Evolutionary conservation across 2,329 filamentous ascomycete species (phyloP).

Genomic region (Nothomitra cinnamomea): DNA sequence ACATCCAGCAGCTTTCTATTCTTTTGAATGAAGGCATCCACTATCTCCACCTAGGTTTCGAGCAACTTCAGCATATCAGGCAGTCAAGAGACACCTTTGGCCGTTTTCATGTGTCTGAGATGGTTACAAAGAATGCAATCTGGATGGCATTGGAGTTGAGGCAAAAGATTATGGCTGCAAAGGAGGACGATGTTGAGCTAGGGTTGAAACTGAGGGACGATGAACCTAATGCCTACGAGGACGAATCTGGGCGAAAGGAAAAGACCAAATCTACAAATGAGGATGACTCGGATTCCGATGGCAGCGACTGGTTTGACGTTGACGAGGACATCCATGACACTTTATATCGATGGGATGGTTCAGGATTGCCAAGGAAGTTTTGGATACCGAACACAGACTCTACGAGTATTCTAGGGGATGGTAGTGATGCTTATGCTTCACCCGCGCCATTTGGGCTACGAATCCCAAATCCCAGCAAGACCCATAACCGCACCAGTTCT

Average conservation of each 20-base stretch:
- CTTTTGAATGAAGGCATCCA: slow-evolving; percentile 41
- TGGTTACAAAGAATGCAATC: slow-evolving; percentile 35
- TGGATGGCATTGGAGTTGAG: slow-evolving; percentile 41
- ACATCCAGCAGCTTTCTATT: slow-evolving; percentile 37
- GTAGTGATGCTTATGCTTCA: slow-evolving; percentile 25
- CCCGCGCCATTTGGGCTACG: neutral
- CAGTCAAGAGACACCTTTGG: slow-evolving; percentile 34
- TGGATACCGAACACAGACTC: slow-evolving; percentile 39
- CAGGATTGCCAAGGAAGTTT: slow-evolving; percentile 36
- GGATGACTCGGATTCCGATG: slow-evolving; percentile 5
- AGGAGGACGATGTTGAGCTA: slow-evolving; percentile 33
- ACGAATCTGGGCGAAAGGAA: slow-evolving; percentile 7
- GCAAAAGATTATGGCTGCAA: slow-evolving; percentile 35
- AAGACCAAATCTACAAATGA: slow-evolving; percentile 6
- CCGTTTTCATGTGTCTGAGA: slow-evolving; percentile 35
- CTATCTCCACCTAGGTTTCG: slow-evolving; percentile 41
- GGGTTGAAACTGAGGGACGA: slow-evolving; percentile 30
- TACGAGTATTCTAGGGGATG: slow-evolving; percentile 37
- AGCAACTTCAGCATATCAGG: slow-evolving; percentile 38
- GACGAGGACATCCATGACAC: slow-evolving; percentile 20
- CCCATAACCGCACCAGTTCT: slow-evolving; percentile 20
- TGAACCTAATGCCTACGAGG: slow-evolving; percentile 9
- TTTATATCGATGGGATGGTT: slow-evolving; percentile 35
- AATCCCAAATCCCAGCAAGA: slow-evolving; percentile 22
- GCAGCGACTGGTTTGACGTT: slow-evolving; percentile 18